Base-by-base conservation (phyloP, 2,329 filamentous ascomycete genomes). In the Emergomyces pasteurianus region DNA sequence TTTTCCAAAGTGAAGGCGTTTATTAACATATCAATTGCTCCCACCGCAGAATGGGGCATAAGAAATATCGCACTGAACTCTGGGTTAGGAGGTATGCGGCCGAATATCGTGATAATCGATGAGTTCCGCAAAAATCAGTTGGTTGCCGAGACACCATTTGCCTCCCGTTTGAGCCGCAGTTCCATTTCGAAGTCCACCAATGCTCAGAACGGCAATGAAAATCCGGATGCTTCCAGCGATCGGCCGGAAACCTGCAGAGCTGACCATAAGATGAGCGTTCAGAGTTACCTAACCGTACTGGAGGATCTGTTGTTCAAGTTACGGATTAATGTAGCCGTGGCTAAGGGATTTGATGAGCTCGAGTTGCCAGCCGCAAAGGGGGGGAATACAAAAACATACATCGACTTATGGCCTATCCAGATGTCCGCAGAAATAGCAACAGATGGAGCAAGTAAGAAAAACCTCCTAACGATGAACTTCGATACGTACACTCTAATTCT, bases 361-460 rank as follows among this genome's bases (percentile, higher is more conserved):
- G 88, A 94, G 68, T 82, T 90, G 0, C 90, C 90, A 0, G 79
- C 82, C 23, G 72, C 79, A 0, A 78, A 84, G 46, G 80, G 80
- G 3, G 69, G 71, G 21, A 83, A 86, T 59, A 78, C 77, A 3
- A 92, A 92, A 70, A 89, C 85, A 68, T 92, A 87, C 68, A 89
- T 95, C 63, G 90, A 95, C 68, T 76, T 95, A 4, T 95, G 90
- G 90, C 90, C 90, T 0, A 94, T 95, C 59, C 91, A 95, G 66
- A 95, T 95, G 89, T 92, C 90, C 6, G 90, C 90, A 0, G 89
- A 92, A 67, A 83, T 94, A 40, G 83, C 84, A 0, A 79, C 86
- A 0, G 85, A 87, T 64, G 81, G 80, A 0, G 83, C 84, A 69
- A 85, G 80, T 64, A 81, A 80, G 62, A 77, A 81, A 63, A 85